These are phyloP conservation scores for Hygrophorus russula DNA, from an alignment of 768 basidiomycete genomes.

Conservation along the genomic window DNA sequence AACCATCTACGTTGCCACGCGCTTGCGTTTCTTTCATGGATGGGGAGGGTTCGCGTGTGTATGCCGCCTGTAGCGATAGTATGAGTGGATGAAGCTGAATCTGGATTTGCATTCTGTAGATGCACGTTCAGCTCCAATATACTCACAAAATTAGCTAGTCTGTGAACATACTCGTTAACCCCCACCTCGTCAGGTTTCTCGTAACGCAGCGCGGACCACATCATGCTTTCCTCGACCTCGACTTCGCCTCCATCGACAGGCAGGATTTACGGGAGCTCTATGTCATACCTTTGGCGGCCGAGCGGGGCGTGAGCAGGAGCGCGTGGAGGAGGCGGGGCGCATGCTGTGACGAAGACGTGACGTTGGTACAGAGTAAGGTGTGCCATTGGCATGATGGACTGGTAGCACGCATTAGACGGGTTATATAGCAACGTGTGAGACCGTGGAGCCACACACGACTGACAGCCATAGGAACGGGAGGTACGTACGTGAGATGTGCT, in stretches of 20 bases:
- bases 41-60: constrained; percentile 19
- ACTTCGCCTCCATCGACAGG: constrained; percentile 47
- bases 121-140: neutral
- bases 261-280: constrained; percentile 51
- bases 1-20: constrained; percentile 18
- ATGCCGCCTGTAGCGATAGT: constrained; percentile 43
- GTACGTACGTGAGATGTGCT: constrained; percentile 53
- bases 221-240: constrained; percentile 59
- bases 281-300: constrained; percentile 50
- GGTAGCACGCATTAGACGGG: constrained; percentile 3
- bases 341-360: constrained; percentile 17
- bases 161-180: constrained; percentile 32
- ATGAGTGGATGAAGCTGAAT: constrained; percentile 60
- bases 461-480: constrained; percentile 74
- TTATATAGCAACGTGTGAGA: too few relatives aligned
- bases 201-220: constrained; percentile 63
- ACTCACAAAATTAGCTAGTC: neutral
- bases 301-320: constrained; percentile 44
- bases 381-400: constrained; percentile 71
- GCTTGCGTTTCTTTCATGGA: constrained; percentile 22
- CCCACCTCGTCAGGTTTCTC: constrained; percentile 31
- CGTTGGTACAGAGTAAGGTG: constrained; percentile 39
- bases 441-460: constrained; percentile 34
- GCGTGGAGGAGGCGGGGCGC: constrained; percentile 44
- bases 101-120: constrained; percentile 60